Evolutionary conservation across 805 yeast genomes (phyloP).

Genomic region (Candida sanyiensis): DNA sequence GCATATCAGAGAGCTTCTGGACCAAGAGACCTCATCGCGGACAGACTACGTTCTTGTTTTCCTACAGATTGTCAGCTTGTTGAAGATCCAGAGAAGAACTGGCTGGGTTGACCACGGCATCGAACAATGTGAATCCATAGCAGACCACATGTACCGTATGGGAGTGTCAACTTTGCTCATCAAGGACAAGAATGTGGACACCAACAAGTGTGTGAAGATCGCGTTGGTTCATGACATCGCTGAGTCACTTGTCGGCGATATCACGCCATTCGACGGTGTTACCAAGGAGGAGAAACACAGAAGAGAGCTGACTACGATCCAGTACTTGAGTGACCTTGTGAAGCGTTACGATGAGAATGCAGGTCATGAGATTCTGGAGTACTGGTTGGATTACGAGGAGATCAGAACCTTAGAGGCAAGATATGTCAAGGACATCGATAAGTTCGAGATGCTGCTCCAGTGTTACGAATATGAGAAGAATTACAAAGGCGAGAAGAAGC

Average conservation of each 20-base stretch:
- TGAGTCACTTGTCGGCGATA: constrained; percentile 90
- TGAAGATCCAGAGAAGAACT: constrained; percentile 80
- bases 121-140: constrained; percentile 51
- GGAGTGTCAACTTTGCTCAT: constrained; percentile 71
- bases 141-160: constrained; percentile 98
- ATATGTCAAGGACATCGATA: constrained; percentile 91
- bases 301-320: constrained; percentile 69
- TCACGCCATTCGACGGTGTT: constrained; percentile 75
- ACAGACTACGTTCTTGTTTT: constrained; percentile 51
- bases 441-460: constrained; percentile 78
- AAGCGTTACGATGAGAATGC: constrained; percentile 58
- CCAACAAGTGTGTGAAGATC: constrained; percentile 71
- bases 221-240: constrained; percentile 93
- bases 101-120: constrained; percentile 81
- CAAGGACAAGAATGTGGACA: constrained; percentile 45
- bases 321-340: constrained; percentile 55
- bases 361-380: constrained; percentile 57
- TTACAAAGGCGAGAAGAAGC: constrained; percentile 48
- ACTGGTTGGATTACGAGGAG: constrained; percentile 89
- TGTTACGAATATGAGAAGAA: constrained; percentile 79
- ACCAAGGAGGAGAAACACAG: constrained; percentile 77
- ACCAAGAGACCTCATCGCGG: constrained; percentile 6
- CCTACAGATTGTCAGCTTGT: constrained; percentile 58
- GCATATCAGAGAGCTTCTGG: constrained; percentile 34
- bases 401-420: constrained; percentile 76